These are phyloP conservation scores for Penicillium atrosanguineum DNA, from an alignment of 495 filamentous ascomycete species.

Conservation along the genomic window DNA sequence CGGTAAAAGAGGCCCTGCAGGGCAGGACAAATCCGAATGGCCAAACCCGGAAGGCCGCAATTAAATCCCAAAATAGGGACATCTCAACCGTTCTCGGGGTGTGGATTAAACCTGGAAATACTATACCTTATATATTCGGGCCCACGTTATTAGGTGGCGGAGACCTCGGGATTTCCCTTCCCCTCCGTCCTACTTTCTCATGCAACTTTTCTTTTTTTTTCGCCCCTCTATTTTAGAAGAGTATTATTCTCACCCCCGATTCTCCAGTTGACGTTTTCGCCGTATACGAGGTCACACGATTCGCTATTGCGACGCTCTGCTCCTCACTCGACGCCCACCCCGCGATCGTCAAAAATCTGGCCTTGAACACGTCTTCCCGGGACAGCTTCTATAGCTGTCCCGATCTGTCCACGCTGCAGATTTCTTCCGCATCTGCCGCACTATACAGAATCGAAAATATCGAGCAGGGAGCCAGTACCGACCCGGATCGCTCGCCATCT, in stretches of 20 bases:
- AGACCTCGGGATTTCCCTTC: conserved; percentile 8
- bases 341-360: conserved; percentile 41
- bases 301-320: conserved; percentile 23
- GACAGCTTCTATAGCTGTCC: conserved; percentile 53
- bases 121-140: not conserved
- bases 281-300: conserved; percentile 25
- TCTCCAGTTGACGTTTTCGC: conserved; percentile 4
- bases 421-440: conserved; percentile 30
- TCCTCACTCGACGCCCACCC: conserved; percentile 21
- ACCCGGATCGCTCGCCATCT: conserved; percentile 34
- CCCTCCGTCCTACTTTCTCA: conserved; percentile 2
- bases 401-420: conserved; percentile 49
- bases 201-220: not conserved
- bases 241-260: not conserved
- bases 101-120: too few relatives aligned
- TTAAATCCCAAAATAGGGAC: too few relatives aligned
- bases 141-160: not conserved
- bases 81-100: too few relatives aligned
- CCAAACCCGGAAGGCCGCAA: too few relatives aligned
- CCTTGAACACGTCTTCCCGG: conserved; percentile 43
- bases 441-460: conserved; percentile 17
- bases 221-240: not conserved
- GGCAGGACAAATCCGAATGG: too few relatives aligned
- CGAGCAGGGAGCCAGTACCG: conserved; percentile 29
- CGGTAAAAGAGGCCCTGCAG: too few relatives aligned